Percentiles rank a stretch among this genome's conserved stretches.
Conservation (phyloP, 2,329 filamentous ascomycete genomes). For the Clonostachys chloroleuca region DNA sequence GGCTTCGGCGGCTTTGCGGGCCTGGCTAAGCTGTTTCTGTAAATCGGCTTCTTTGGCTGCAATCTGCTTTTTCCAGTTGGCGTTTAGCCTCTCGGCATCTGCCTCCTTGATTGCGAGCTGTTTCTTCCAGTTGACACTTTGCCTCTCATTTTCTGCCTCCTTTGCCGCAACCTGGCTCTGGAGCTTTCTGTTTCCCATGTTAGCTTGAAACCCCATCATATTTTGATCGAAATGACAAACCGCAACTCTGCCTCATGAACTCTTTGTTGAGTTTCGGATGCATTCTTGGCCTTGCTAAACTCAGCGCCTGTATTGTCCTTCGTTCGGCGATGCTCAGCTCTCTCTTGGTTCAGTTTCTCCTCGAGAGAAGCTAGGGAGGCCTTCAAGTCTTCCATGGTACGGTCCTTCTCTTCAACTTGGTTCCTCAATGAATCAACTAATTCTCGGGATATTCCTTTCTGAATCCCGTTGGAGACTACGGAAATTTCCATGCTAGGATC, state of each 20-base stretch:
- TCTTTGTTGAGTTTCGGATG: slow-evolving; percentile 13
- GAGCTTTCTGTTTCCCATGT: not conserved
- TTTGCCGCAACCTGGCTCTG: not conserved
- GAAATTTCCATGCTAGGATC: slow-evolving; percentile 86
- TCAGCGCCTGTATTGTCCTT: slow-evolving; percentile 45
- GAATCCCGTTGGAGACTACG: slow-evolving; percentile 70
- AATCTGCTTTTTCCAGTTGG: not conserved
- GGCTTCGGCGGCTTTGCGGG: not conserved
- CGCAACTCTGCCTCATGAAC: slow-evolving; percentile 64
- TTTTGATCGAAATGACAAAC: slow-evolving; percentile 22
- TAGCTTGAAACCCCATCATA: not conserved
- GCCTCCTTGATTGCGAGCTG: slow-evolving; percentile 4
- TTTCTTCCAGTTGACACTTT: not conserved
- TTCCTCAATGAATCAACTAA: slow-evolving; percentile 79
- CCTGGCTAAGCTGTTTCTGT: not conserved
- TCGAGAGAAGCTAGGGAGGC: slow-evolving; percentile 40
- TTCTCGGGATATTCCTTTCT: slow-evolving; percentile 91
- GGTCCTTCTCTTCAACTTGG: slow-evolving; percentile 70
- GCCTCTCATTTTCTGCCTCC: not conserved
- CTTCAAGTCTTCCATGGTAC: slow-evolving; percentile 40
- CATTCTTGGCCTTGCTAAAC: slow-evolving; percentile 20
- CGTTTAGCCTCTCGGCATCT: not conserved
- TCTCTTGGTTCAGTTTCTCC: slow-evolving; percentile 64
- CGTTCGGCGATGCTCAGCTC: slow-evolving; percentile 64
- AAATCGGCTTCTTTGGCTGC: slow-evolving; percentile 2